Conservation (phyloP, 169 alveolate species). For the Eimeria maxima region DNA sequence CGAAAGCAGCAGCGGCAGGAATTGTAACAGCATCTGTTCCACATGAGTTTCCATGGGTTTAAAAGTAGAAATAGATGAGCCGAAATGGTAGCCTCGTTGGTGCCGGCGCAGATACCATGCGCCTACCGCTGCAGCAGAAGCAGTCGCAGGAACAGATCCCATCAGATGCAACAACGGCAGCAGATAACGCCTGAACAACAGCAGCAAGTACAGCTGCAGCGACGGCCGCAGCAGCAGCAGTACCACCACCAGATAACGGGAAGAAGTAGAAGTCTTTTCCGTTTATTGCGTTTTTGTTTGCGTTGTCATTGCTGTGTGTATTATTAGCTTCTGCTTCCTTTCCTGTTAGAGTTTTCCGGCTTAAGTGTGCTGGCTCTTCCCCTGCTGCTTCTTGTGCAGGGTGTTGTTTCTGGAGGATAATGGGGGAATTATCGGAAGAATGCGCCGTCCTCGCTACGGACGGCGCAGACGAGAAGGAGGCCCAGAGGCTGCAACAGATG, state of each 20-base stretch:
- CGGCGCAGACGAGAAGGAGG: constrained; percentile 22
- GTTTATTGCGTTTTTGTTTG: too few relatives aligned
- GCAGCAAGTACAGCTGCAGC: not conserved
- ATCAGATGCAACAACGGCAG: not conserved
- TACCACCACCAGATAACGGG: not conserved
- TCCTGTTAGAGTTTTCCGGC: not conserved
- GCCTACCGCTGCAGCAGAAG: not conserved
- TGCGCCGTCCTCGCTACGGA: constrained; percentile 49
- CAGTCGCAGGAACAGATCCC: not conserved
- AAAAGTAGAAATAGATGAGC: not conserved
- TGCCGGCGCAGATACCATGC: not conserved
- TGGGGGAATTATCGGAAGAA: constrained; percentile 43
- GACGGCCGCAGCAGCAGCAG: not conserved
- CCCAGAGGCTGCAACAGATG: not conserved
- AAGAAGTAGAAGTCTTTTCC: too few relatives aligned
- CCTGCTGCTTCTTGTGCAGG: constrained; percentile 36
- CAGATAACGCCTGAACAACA: not conserved
- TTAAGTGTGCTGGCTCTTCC: not conserved
- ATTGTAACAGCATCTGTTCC: not conserved
- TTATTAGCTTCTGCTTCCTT: not conserved
- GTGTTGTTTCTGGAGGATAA: constrained; percentile 1
- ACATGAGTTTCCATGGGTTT: not conserved
- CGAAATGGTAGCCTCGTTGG: too few relatives aligned
- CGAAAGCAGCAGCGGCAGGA: constrained; percentile 3
- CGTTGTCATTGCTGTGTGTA: too few relatives aligned